Percentiles rank a stretch among this genome's conserved stretches.
Conservation (phyloP, 495 filamentous ascomycete genomes). For the Schizothecium vesticola region DNA sequence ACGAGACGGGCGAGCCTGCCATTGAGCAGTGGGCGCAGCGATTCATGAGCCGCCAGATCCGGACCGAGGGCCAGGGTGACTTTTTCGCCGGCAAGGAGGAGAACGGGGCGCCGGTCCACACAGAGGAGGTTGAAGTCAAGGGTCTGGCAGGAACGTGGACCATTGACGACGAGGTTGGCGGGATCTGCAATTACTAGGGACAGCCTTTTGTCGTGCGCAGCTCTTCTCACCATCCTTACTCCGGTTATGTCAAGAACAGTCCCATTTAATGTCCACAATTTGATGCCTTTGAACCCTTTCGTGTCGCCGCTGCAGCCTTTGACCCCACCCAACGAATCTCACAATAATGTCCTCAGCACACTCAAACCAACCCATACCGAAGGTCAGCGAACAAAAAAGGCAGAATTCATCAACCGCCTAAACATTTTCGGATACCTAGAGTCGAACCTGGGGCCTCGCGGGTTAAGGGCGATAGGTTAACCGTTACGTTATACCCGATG, state of each 20-base stretch:
- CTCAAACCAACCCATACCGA: too few relatives aligned
- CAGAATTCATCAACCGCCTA: too few relatives aligned
- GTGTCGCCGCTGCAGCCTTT: not conserved
- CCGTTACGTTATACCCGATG: not conserved
- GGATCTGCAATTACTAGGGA: slow-evolving; percentile 46
- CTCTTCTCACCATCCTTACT: not conserved
- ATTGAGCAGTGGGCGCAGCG: slow-evolving; percentile 76
- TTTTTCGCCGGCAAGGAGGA: slow-evolving; percentile 60
- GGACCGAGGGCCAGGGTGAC: slow-evolving; percentile 41
- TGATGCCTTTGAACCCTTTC: not conserved
- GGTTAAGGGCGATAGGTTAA: not conserved
- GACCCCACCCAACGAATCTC: not conserved
- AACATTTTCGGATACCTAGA: not conserved
- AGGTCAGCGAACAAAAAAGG: not conserved
- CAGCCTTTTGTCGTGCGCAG: not conserved
- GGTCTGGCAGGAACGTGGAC: slow-evolving; percentile 83
- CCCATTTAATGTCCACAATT: not conserved
- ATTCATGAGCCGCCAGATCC: slow-evolving; percentile 56
- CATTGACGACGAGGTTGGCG: slow-evolving; percentile 67
- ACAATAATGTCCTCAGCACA: too few relatives aligned
- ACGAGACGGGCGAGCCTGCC: slow-evolving; percentile 91
- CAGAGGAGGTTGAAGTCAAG: slow-evolving; percentile 65
- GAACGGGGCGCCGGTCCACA: slow-evolving; percentile 21
- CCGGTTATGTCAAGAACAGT: not conserved
- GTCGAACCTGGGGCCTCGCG: not conserved